Base-by-base conservation (phyloP, 352 stramenopile genomes). In the Phytophthora sp. region DNA sequence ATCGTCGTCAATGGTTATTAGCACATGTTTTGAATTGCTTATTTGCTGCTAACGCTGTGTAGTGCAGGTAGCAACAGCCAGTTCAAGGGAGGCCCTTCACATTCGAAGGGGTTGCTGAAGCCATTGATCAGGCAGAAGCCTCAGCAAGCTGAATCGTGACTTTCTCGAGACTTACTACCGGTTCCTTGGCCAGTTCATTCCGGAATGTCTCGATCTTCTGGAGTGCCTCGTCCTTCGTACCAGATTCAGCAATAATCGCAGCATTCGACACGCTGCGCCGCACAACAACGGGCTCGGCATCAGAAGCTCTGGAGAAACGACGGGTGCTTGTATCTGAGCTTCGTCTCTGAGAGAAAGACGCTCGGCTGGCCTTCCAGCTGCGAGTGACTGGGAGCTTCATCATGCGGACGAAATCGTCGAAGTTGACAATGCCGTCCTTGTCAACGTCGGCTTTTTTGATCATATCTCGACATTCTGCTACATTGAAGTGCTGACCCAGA, bases 361-460 rank as follows among this genome's bases (percentile, higher is more conserved):
- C 9, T 53, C 35, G n/a, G n/a, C n/a, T n/a, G 2, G 24, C 33
- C 15, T 57, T 57, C 11, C 61, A 56, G 7, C 54, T 59, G 9
- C 64, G 44, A 2, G 7, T 39, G 7, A 9, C 38, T 2, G 57
- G 63, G 1, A 78, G 57, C 57, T 83, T 86, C 61, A 93, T 74
- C 69, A 93, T 82, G 26, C 88, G 89, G 31, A 68, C 68, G 53
- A 91, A 93, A 60, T 93, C 84, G 2, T 88, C 71, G 24, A 86
- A 90, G 23, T 82, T 80, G 20, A 91, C 73, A 49, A 86, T 88
- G 53, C 84, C 84, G 36, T 93, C 84, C 31, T 82, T 79, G 69
- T 91, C 82, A 1, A 50, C 53, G 31, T 93, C 84, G 0, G 74
- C 75, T 11, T 69, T 79, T 55, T 79, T 85, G 53, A 93, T 76